Evolutionary conservation across 768 basidiomycete species (phyloP).

Genomic region (Lentinula raphanica): DNA sequence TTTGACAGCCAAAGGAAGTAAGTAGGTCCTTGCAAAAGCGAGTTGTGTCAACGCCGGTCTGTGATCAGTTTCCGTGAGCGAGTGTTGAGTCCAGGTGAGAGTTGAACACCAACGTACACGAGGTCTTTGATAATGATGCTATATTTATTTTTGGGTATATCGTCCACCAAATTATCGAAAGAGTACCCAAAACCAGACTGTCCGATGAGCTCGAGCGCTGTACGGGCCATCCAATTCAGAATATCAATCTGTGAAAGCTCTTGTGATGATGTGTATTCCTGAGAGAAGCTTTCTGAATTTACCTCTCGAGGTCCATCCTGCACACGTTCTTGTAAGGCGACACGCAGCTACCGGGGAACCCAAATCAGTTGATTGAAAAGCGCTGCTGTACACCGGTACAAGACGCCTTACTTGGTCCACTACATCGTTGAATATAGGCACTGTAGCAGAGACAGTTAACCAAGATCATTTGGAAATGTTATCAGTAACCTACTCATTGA

Average conservation of each 20-base stretch:
- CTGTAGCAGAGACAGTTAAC: not conserved
- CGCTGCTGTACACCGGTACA: no score
- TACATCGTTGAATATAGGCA: constrained; percentile 5
- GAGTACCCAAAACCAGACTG: constrained; percentile 33
- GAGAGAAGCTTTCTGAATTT: not conserved
- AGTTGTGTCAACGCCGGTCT: not conserved
- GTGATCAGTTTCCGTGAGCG: not conserved
- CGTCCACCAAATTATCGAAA: constrained; percentile 26
- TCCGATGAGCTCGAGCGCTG: constrained; percentile 32
- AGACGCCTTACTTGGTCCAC: not conserved
- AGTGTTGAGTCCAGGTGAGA: not conserved
- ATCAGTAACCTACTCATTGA: constrained; percentile 20
- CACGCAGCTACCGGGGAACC: not conserved
- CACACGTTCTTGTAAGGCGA: not conserved
- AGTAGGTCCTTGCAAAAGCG: constrained; percentile 6
- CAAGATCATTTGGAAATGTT: constrained; percentile 21
- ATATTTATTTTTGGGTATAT: constrained; percentile 11
- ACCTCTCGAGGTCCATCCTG: not conserved
- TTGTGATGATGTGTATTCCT: not conserved
- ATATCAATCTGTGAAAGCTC: constrained; percentile 20
- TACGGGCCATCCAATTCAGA: constrained; percentile 28
- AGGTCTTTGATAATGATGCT: not conserved
- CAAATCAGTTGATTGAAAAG: not conserved
- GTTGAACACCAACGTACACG: not conserved
- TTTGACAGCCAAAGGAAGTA: constrained; percentile 20